phyloP scores from a whole-genome alignment of 164 flowering plant genomes.

The Aristolochia fimbriata region DNA sequence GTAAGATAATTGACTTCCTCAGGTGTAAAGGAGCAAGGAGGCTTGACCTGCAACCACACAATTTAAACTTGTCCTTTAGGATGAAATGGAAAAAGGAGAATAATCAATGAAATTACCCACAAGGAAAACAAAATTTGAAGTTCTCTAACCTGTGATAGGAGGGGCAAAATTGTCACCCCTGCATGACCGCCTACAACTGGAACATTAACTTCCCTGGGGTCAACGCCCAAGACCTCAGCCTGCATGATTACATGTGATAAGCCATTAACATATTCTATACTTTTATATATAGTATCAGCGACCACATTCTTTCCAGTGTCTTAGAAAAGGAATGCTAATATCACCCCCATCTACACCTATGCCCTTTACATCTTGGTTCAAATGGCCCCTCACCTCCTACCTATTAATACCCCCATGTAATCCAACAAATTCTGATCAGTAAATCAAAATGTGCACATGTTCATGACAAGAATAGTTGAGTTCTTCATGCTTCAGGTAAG shows the following conservation, averaged over 20 bases:
- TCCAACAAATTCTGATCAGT: no score
- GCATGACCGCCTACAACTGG: conserved; percentile 70
- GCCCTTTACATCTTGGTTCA: no score
- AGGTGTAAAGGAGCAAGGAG: conserved; percentile 45
- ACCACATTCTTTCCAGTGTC: no score
- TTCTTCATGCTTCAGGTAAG: no score
- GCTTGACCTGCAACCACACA: conserved; percentile 35
- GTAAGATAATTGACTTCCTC: conserved; percentile 42
- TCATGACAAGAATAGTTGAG: no score
- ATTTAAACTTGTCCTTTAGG: background rate
- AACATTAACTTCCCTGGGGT: conserved; percentile 49
- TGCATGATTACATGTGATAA: conserved; percentile 6
- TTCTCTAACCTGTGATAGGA: conserved; percentile 44
- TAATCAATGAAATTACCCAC: background rate
- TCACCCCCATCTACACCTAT: no score
- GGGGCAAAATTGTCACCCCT: conserved; percentile 53
- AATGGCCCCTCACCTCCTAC: no score
- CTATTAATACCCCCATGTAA: no score
- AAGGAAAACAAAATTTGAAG: background rate
- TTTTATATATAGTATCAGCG: no score
- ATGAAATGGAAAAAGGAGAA: conserved; percentile 1
- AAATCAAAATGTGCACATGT: no score
- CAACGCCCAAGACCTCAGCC: conserved; percentile 63
- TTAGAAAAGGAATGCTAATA: no score
- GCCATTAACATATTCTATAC: no score